Conservation (phyloP, 1,284 basidiomycete genomes). For the Tilletia indica region DNA sequence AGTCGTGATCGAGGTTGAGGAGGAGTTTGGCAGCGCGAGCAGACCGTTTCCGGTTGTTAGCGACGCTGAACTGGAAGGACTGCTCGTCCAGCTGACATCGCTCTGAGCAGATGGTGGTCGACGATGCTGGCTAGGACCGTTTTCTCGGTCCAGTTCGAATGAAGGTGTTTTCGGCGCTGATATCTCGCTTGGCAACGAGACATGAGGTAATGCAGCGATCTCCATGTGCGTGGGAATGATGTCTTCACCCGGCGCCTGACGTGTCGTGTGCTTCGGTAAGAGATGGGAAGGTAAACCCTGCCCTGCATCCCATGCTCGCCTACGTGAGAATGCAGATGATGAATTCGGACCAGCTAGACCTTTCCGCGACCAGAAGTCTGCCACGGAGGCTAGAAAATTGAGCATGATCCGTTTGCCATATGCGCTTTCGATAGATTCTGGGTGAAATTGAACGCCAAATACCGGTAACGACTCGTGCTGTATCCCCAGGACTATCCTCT, state of each 20-base stretch:
- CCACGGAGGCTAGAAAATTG: slow-evolving; percentile 43
- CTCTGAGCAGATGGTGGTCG: not conserved
- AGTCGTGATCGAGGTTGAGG: not conserved
- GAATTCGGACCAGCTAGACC: not conserved
- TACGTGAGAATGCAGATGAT: not conserved
- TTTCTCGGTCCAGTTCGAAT: too few species aligned
- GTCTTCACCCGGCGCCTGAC: too few species aligned
- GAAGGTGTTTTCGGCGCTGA: too few species aligned
- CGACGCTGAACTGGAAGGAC: not conserved
- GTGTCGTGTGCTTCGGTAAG: too few species aligned
- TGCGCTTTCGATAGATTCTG: slow-evolving; percentile 60
- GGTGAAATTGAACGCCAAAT: slow-evolving; percentile 95
- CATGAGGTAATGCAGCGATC: too few species aligned
- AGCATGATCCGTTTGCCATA: slow-evolving; percentile 37
- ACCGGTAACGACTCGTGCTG: slow-evolving; percentile 61
- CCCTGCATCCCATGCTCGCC: not conserved
- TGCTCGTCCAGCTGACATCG: not conserved
- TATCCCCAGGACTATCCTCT: slow-evolving; percentile 43
- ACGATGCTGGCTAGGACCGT: not conserved
- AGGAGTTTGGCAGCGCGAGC: not conserved
- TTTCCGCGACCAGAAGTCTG: slow-evolving; percentile 29
- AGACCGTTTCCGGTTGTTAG: not conserved
- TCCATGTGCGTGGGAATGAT: too few species aligned
- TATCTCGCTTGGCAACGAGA: too few species aligned
- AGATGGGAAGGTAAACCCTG: not conserved